Percentiles rank a stretch among this genome's conserved stretches.
phyloP scores from a whole-genome alignment of 208 protist genomes.

The Trypanosoma cruzi region DNA sequence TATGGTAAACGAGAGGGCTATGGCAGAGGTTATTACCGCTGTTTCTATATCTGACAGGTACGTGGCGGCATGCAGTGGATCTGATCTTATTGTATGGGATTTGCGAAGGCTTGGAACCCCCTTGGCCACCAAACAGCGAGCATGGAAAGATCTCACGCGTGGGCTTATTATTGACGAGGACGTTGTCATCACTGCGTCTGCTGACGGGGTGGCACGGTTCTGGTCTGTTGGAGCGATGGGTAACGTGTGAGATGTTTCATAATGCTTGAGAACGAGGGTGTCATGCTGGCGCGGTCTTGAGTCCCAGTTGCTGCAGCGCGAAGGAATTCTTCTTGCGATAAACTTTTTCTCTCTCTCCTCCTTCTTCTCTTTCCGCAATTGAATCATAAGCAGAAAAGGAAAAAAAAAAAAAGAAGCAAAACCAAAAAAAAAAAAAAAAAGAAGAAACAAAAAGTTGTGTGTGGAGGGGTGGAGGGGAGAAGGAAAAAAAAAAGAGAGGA shows the following conservation, averaged over 20 bases:
- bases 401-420: too few species aligned
- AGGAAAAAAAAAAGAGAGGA: constrained; percentile 1
- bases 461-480: not conserved
- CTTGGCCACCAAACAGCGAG: constrained; percentile 64
- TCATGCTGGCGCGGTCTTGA: not conserved
- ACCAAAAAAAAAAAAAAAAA: not conserved
- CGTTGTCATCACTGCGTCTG: constrained; percentile 80
- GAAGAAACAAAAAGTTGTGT: not conserved
- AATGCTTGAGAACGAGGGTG: constrained; percentile 2
- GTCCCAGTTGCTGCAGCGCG: too few species aligned
- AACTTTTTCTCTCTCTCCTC: too few species aligned
- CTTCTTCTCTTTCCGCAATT: not conserved
- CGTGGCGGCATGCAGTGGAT: constrained; percentile 75
- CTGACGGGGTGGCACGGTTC: constrained; percentile 82
- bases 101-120: constrained; percentile 59
- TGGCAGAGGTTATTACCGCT: constrained; percentile 78
- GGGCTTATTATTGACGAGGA: constrained; percentile 83
- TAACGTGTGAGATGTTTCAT: not conserved
- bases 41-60: constrained; percentile 73
- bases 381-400: not conserved
- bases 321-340: too few species aligned
- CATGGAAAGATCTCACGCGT: constrained; percentile 86
- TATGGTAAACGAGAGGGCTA: constrained; percentile 53
- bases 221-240: constrained; percentile 38
- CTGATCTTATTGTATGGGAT: constrained; percentile 85